These are phyloP conservation scores for Microsporum audouinii DNA, from an alignment of 2,329 filamentous ascomycete genomes.

Conservation along the genomic window DNA sequence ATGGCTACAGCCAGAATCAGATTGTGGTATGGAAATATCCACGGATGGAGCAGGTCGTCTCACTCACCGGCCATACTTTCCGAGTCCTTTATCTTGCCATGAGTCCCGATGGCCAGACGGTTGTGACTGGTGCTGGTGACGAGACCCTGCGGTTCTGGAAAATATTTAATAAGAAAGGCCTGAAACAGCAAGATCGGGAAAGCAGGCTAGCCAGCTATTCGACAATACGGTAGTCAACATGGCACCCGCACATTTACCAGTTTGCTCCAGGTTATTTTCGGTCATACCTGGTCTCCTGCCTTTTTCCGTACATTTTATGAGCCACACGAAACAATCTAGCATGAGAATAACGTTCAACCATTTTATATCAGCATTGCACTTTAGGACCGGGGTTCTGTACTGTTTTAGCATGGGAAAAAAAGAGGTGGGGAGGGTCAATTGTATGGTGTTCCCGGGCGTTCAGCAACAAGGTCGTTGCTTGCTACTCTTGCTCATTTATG, in stretches of 20 bases:
- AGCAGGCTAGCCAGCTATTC: slow-evolving; percentile 65
- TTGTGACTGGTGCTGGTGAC: slow-evolving; percentile 92
- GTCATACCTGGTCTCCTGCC: not conserved
- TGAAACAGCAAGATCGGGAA: slow-evolving; percentile 53
- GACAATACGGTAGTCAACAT: slow-evolving; percentile 52
- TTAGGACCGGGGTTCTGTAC: not conserved
- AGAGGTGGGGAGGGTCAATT: not conserved
- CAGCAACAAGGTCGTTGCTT: not conserved
- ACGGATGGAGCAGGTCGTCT: slow-evolving; percentile 92
- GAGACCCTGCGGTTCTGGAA: slow-evolving; percentile 97
- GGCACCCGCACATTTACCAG: not conserved
- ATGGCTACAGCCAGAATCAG: slow-evolving; percentile 96
- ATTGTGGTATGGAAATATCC: slow-evolving; percentile 99
- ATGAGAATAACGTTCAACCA: slow-evolving; percentile 1
- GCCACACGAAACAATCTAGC: not conserved
- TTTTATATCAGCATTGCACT: not conserved
- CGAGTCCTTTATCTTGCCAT: slow-evolving; percentile 92
- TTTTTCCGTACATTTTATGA: slow-evolving; percentile 1
- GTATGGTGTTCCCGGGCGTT: not conserved
- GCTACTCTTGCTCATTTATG: not conserved
- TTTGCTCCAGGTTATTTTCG: not conserved
- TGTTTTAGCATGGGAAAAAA: slow-evolving; percentile 1
- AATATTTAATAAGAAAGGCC: slow-evolving; percentile 74
- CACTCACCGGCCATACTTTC: slow-evolving; percentile 90
- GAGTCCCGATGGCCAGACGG: slow-evolving; percentile 87